phyloP scores from a whole-genome alignment of 768 basidiomycete genomes.

The Ephemerocybe angulata region DNA sequence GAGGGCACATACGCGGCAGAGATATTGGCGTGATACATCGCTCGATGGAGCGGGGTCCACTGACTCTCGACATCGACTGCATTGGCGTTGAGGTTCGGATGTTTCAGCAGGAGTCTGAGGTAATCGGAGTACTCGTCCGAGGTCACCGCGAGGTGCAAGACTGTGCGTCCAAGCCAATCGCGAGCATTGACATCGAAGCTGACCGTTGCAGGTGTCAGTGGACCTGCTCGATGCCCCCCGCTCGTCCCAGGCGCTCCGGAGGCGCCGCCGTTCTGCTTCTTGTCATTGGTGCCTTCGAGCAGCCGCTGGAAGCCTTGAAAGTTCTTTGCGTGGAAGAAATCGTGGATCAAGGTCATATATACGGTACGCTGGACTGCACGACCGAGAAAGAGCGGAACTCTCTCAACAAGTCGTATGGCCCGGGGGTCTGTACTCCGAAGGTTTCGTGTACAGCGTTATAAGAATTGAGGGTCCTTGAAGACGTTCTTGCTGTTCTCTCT shows the following conservation, averaged over 20 bases:
- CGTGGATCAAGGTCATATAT: slow-evolving; percentile 83
- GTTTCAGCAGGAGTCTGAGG: slow-evolving; percentile 68
- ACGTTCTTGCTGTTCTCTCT: background rate
- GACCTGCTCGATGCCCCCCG: slow-evolving; percentile 44
- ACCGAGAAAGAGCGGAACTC: slow-evolving; percentile 33
- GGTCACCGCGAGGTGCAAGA: slow-evolving; percentile 77
- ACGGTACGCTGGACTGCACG: slow-evolving; percentile 31
- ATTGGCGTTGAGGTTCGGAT: slow-evolving; percentile 78
- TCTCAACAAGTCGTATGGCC: slow-evolving; percentile 16
- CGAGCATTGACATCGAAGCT: slow-evolving; percentile 63
- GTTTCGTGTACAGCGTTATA: background rate
- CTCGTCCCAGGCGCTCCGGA: slow-evolving; percentile 38
- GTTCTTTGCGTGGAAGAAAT: slow-evolving; percentile 63
- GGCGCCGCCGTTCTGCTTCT: slow-evolving; percentile 20
- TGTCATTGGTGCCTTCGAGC: slow-evolving; percentile 50
- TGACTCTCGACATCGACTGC: slow-evolving; percentile 76
- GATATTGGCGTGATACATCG: slow-evolving; percentile 76
- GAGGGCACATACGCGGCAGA: slow-evolving; percentile 53
- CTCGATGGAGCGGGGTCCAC: slow-evolving; percentile 90
- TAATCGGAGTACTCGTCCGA: slow-evolving; percentile 72
- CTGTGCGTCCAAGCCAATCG: slow-evolving; percentile 70
- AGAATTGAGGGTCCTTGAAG: background rate
- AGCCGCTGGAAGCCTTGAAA: slow-evolving; percentile 75
- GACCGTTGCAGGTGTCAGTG: slow-evolving; percentile 31
- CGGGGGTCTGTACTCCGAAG: slow-evolving; percentile 8